Evolutionary conservation across 331 rosid species (phyloP), one percentile per base, ranked within the genome.

Genomic region (Acacia concinna): DNA sequence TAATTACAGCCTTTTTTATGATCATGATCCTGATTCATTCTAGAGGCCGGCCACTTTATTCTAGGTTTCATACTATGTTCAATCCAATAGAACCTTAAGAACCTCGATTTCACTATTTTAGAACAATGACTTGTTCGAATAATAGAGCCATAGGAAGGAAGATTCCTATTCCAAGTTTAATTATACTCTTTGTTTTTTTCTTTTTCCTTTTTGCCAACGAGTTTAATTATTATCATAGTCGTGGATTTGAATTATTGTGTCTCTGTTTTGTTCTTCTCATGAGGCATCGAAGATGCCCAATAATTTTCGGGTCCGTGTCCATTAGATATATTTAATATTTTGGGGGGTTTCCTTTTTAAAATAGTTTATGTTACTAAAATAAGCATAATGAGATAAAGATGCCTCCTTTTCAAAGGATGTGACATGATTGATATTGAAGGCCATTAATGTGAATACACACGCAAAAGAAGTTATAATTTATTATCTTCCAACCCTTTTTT

Each of bases 1-100:
- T 11, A 8, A 38, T 38, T 37, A 30, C 21, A 62, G 66, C 68
- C 47, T 59, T 8, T 44, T 44, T 51, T 62, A 43, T 62, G 11
- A 31, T 52, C 23, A 5, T 3, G 41, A 38, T 38, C 41, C 21
- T 17, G 21, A 47, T 6, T 49, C 5, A 21, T 73, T 78, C 47
- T 62, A 78, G 75, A 75, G 77, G 86, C 80, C 84, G 86, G 86
- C 89, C 65, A 12, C 40, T 8, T 12, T 21, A 12, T 25, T 56
- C 63, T 8, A 23, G 10, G 2, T 23, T 56, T 56, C 31, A 56
- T 23, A 23, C 52, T 43, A 71, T 76, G n/a, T 67, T 15, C 52
- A 46, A 46, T 46, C 14, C 63, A 71, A 65, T 47, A 37, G 52
- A 40, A 59, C 30, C 21, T 38, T 38, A 40, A 64, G 4, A 66